Evolutionary conservation across 2,329 filamentous ascomycete species (phyloP).

Genomic region (Fusarium dimerum): DNA sequence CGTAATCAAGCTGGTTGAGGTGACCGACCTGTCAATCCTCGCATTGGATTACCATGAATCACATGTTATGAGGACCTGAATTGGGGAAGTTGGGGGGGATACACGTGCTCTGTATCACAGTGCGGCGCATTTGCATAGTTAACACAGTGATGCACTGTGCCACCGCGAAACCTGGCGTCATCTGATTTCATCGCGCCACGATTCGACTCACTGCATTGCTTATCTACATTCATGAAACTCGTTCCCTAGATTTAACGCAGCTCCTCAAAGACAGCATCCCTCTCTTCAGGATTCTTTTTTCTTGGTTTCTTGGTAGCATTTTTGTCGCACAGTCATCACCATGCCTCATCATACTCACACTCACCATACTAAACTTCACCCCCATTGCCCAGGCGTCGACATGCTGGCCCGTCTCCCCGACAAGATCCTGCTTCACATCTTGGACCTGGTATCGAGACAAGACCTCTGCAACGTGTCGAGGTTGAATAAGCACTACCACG

Average conservation of each 20-base stretch:
- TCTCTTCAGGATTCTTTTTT: too few relatives aligned
- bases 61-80: too few relatives aligned
- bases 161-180: not conserved
- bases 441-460: slow-evolving; percentile 39
- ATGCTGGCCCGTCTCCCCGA: slow-evolving; percentile 37
- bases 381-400: slow-evolving; percentile 9
- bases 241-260: not conserved
- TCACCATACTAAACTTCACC: not conserved
- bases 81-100: not conserved
- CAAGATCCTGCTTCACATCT: slow-evolving; percentile 42
- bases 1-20: too few relatives aligned
- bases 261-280: too few relatives aligned
- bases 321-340: too few relatives aligned
- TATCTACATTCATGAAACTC: not conserved
- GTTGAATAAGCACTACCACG: slow-evolving; percentile 44
- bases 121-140: not conserved
- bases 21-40: too few relatives aligned
- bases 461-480: slow-evolving; percentile 47
- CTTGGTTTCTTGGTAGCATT: too few relatives aligned
- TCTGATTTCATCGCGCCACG: not conserved
- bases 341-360: too few relatives aligned
- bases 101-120: not conserved
- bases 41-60: too few relatives aligned
- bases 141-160: not conserved
- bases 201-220: not conserved